These are phyloP conservation scores for Xylariaceae sp. DNA, from an alignment of 2,329 filamentous ascomycete genomes.

Conservation along the genomic window DNA sequence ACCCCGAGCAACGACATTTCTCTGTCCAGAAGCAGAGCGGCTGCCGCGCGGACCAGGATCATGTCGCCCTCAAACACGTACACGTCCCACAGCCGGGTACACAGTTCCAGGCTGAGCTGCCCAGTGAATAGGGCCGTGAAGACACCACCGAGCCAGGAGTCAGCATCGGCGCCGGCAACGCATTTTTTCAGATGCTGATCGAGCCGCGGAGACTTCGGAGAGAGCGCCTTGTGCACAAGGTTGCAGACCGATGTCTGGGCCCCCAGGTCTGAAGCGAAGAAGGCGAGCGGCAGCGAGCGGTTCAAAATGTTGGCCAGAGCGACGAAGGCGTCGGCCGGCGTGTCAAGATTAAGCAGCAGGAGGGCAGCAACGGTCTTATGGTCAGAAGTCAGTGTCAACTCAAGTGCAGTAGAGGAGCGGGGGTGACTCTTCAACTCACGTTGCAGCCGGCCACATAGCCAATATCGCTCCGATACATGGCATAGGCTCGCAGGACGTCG, in stretches of 20 bases:
- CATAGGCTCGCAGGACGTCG: slow-evolving; percentile 70
- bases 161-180: slow-evolving; percentile 36
- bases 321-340: slow-evolving; percentile 58
- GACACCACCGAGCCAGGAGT: slow-evolving; percentile 50
- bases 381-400: slow-evolving; percentile 11
- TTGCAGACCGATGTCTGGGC: slow-evolving; percentile 63
- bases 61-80: slow-evolving; percentile 76
- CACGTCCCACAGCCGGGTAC: slow-evolving; percentile 69
- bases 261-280: slow-evolving; percentile 42
- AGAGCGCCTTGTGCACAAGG: slow-evolving; percentile 59
- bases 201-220: slow-evolving; percentile 55
- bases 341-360: slow-evolving; percentile 62
- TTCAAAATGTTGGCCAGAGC: slow-evolving; percentile 13
- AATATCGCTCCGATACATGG: slow-evolving; percentile 76
- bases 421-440: slow-evolving; percentile 38
- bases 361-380: slow-evolving; percentile 62
- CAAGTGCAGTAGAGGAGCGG: not conserved
- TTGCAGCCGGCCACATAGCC: slow-evolving; percentile 70
- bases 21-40: slow-evolving; percentile 53
- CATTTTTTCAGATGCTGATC: slow-evolving; percentile 54
- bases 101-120: slow-evolving; percentile 59
- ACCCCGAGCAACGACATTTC: slow-evolving; percentile 45
- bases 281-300: slow-evolving; percentile 5
- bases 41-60: slow-evolving; percentile 61
- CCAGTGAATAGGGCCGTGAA: slow-evolving; percentile 59